Conservation (phyloP, 768 basidiomycete genomes). For the Leucosporidium scottii region DNA sequence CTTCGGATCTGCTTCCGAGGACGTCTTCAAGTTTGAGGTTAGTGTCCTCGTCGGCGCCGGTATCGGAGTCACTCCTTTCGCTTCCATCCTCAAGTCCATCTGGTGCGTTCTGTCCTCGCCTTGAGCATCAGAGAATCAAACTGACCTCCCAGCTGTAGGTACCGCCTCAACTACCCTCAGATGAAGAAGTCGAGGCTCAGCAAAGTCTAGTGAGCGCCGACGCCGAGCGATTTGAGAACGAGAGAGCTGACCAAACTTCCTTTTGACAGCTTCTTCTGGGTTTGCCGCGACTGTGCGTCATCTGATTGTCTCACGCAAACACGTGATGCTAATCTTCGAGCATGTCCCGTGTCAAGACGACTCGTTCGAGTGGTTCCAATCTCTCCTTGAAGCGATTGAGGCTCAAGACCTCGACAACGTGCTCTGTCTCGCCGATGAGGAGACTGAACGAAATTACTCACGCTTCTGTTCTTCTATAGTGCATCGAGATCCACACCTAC, state of each 20-base stretch:
- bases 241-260: neutral
- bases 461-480: constrained; percentile 11
- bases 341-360: neutral
- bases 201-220: constrained; percentile 51
- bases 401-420: constrained; percentile 73
- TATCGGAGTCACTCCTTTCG: constrained; percentile 94
- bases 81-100: constrained; percentile 60
- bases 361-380: constrained; percentile 59
- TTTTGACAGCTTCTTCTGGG: constrained; percentile 31
- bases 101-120: constrained; percentile 12
- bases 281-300: constrained; percentile 32
- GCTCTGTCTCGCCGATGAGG: neutral
- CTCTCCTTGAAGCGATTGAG: constrained; percentile 83
- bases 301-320: neutral
- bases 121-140: neutral
- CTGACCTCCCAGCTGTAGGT: constrained; percentile 65
- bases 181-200: constrained; percentile 68
- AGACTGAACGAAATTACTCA: too few species aligned
- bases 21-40: constrained; percentile 30
- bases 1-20: constrained; percentile 80
- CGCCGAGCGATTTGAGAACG: neutral
- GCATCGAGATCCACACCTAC: constrained; percentile 74
- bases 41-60: constrained; percentile 57
- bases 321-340: neutral
- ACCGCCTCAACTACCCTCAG: constrained; percentile 84